These are phyloP conservation scores for Nadsonia commutata DNA, from an alignment of 1,139 yeast species.

Conservation along the genomic window DNA sequence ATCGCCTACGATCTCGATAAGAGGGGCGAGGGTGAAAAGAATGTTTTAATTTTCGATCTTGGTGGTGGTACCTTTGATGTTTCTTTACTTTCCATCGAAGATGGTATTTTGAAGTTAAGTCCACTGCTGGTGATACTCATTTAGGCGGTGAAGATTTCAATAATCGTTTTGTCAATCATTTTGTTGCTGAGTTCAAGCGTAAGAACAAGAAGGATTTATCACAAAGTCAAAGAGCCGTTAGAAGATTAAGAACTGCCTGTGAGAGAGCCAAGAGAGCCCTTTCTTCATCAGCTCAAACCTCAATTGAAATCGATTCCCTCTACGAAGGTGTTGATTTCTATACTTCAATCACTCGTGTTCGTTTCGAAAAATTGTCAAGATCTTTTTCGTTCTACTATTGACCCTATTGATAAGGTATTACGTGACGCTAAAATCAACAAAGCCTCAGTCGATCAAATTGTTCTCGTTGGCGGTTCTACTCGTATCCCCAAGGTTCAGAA, in stretches of 20 bases:
- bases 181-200: constrained; percentile 91
- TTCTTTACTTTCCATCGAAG: constrained; percentile 88
- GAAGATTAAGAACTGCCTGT: constrained; percentile 98
- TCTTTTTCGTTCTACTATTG: constrained; percentile 89
- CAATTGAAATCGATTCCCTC: constrained; percentile 92
- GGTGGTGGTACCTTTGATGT: constrained; percentile 99
- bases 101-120: constrained; percentile 98
- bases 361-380: constrained; percentile 97
- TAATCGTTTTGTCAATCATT: constrained; percentile 88
- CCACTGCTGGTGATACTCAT: constrained; percentile 99
- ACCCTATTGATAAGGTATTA: constrained; percentile 96
- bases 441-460: constrained; percentile 86
- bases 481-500: constrained; percentile 98
- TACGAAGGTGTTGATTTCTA: constrained; percentile 95
- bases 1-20: constrained; percentile 95
- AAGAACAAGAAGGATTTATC: constrained; percentile 91
- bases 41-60: constrained; percentile 81
- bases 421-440: constrained; percentile 88
- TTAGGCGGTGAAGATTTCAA: constrained; percentile 99
- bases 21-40: constrained; percentile 77
- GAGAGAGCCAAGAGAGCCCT: constrained; percentile 99
- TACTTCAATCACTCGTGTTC: constrained; percentile 95
- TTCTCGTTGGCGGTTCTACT: constrained; percentile 98
- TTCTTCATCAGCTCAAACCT: constrained; percentile 92
- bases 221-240: constrained; percentile 84